Evolutionary conservation across 2,329 filamentous ascomycete genomes (phyloP), one percentile per base, ranked within the genome.

Genomic region (Fusarium lyarnte): DNA sequence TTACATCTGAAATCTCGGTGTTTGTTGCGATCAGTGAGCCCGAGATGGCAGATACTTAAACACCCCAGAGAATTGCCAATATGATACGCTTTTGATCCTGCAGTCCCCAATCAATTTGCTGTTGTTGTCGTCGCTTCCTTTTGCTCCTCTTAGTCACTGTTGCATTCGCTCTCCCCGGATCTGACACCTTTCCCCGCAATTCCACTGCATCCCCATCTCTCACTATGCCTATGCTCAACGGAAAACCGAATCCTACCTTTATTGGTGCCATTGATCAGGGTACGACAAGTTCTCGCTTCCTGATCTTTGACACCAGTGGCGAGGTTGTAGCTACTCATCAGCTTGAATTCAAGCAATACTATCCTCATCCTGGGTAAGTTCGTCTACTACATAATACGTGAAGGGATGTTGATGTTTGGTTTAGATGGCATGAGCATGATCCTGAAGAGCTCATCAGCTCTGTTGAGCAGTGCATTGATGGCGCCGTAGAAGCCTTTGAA

Each of bases 391-490:
- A 6, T 17, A 16, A 7, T 17, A 5, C 6, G 3, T 10, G 14
- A 42, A 11, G 16, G 13, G 8, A 10, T 29, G 4, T 23, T 54
- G 23, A 61, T 16, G 0, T 43, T 51, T 38, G 27, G 41, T 60
- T 60, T 36, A 94, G 93, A 79, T 95, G 93, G 93, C 92, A 95
- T 81, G 93, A 96, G 82, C 93, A 95, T 81, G 92, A 95, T 76
- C 93, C 93, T 14, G 85, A 89, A 67, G 93, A 95, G 82, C 87
- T 96, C 68, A 82, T 95, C 39, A 84, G 86, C 58, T 93, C 93
- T 2, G 92, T 94, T 29, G 88, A 93, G 77, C 85, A 87, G 73
- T 96, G 93, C 81, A 94, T 96, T 73, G 91, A 94, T 74, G 88
- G 89, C 67, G 92, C 92, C 5, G 89, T 92, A 54, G 86, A 90